Evolutionary conservation across 1,284 basidiomycete species (phyloP), one percentile per base, ranked within the genome.

Genomic region (Cerrena zonata): DNA sequence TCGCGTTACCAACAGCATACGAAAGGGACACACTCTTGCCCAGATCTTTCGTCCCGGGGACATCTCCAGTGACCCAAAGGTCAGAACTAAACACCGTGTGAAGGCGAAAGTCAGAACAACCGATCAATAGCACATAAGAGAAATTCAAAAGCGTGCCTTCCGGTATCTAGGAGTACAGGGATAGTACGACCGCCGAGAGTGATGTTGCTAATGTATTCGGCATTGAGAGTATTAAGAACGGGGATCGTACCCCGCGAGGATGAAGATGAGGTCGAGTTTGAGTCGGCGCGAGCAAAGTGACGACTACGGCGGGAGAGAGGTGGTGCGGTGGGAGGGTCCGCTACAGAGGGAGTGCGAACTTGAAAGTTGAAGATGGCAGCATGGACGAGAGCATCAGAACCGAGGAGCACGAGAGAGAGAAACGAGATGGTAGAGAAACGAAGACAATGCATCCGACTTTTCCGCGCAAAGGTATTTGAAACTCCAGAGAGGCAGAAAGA

Each of bases 1-100:
- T 56, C 11, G 84, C 84, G 43, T 69, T 71, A 42, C 86, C 86
- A 23, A 88, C 78, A 5, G 86, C 87, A 59, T 89, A 89, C 3
- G 71, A 65, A 13, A 89, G 63, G 1, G 77, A 76, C 11, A 81
- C 61, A 3, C 72, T 62, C 49, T 78, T 75, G n/a, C 83, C 83
- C 1, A 78, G 69, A 60, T 85, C 79, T 34, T 69, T 75, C 4
- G 81, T 67, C 19, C 68, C 60, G 18, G 81, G 77, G 15, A 74
- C 69, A 47, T 63, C 61, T 3, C 66, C 69, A 5, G 76, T 70
- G 12, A 82, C 79, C 83, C 83, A 86, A 15, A 86, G 65, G 63
- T 86, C 84, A 40, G 83, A 84, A 55, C 82, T 84, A 39, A 26
- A n/a, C n/a, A n/a, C n/a, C n/a, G n/a, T n/a, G n/a, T n/a, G n/a